Evolutionary conservation across 2,329 filamentous ascomycete species (phyloP).

Genomic region (Graphiopsis chlorocephala): DNA sequence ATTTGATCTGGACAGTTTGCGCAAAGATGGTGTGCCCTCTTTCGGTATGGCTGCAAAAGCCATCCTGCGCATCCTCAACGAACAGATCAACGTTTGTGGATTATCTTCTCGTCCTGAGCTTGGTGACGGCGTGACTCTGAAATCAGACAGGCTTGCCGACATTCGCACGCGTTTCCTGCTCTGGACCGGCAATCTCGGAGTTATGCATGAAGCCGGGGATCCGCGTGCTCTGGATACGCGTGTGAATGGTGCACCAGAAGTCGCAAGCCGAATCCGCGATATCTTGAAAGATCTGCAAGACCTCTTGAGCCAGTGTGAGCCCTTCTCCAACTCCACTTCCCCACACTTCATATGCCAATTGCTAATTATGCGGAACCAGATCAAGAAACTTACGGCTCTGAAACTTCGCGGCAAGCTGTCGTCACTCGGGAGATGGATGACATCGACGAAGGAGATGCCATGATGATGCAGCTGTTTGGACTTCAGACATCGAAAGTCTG

Average conservation of each 20-base stretch:
- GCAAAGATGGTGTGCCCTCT: no score
- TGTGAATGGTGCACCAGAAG: not conserved
- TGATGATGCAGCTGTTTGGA: not conserved
- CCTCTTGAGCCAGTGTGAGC: not conserved
- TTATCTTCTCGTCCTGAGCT: not conserved
- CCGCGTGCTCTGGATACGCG: not conserved
- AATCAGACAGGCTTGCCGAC: not conserved
- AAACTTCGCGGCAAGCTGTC: no score
- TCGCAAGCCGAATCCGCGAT: not conserved
- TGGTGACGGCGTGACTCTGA: not conserved
- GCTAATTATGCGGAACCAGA: no score
- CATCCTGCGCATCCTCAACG: not conserved
- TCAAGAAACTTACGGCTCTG: no score
- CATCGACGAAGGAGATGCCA: not conserved
- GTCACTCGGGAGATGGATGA: no score
- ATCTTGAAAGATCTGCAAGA: not conserved
- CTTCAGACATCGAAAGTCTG: not conserved
- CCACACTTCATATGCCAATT: no score
- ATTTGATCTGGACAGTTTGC: no score
- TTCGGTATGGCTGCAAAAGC: not conserved
- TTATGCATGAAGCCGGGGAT: not conserved
- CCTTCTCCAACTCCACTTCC: no score
- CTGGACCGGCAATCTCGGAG: not conserved
- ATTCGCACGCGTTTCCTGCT: not conserved
- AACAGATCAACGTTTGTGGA: not conserved